Evolutionary conservation across 352 stramenopile genomes (phyloP), one percentile per base, ranked within the genome.

Genomic region (Globisporangium rhizosaccharum): DNA sequence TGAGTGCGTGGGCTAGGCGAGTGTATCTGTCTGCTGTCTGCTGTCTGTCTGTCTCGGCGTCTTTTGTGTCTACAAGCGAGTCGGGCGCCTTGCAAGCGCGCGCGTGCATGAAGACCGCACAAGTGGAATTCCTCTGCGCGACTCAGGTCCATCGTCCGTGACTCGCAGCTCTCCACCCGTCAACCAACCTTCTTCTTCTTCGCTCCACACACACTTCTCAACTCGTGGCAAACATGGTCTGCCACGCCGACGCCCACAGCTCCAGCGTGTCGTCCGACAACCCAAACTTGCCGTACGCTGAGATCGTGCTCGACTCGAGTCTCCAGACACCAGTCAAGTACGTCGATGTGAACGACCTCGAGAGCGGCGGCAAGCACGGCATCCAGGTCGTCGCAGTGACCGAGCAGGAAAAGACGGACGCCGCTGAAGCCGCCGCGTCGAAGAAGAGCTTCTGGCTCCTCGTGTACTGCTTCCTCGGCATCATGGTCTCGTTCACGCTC

Each of bases 401-500:
- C n/a, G 33, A 26, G 28, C n/a, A 52, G 28, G 36, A 33, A 15
- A 54, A 49, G 14, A 41, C 41, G 2, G 44, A 39, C 12, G 37
- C 41, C 1, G 51, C 57, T 3, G 50, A 64, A 45, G 54, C 63
- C 17, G 62, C 51, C 4, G 60, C 51, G 9, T 54, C 60, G 20
- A 79, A 80, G 64, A 76, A 77, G 59, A 76, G 68, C 53, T 47
- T 79, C 10, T 87, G 75, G 76, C 61, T 93, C 33, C 62, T 93
- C 20, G 67, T 61, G 14, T 92, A 87, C 62, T 94, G 85, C 69
- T 92, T 85, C 62, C 42, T 88, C 14, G 85, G 85, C 44, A 90
- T 92, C 61, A 88, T 92, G 78, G 70, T 92, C 6, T 90, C 81
- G 15, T 94, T 94, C 68, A 87, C 82, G 52, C 70, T 92, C 10